Conservation (phyloP, 768 basidiomycete species). For the Suillus weaverae region DNA sequence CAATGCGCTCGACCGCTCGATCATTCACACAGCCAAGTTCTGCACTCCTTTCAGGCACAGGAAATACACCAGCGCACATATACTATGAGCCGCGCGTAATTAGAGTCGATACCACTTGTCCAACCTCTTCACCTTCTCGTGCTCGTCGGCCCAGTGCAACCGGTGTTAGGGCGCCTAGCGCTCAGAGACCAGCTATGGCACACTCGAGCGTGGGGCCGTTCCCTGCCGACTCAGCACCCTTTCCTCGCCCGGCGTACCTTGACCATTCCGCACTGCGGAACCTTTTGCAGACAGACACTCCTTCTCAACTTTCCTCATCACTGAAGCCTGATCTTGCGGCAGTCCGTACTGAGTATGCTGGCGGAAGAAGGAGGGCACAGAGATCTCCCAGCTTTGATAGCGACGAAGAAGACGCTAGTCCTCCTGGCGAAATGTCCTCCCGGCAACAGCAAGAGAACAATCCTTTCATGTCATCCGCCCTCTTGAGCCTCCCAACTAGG, state of each 20-base stretch:
- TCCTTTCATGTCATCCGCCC: constrained; percentile 32
- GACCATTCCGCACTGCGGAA: constrained; percentile 75
- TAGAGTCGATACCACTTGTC: constrained; percentile 52
- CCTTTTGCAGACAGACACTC: constrained; percentile 56
- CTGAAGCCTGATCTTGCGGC: constrained; percentile 37
- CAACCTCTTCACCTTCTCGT: constrained; percentile 46
- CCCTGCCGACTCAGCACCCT: constrained; percentile 39
- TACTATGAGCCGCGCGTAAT: constrained; percentile 69
- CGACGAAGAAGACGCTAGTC: constrained; percentile 65
- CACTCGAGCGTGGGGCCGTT: constrained; percentile 27
- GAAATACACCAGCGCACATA: constrained; percentile 31
- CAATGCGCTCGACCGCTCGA: constrained; percentile 44
- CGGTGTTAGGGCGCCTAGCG: constrained; percentile 25
- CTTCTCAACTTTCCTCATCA: constrained; percentile 36
- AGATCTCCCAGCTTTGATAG: constrained; percentile 54
- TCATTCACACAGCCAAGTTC: constrained; percentile 37
- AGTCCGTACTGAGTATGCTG: constrained; percentile 21
- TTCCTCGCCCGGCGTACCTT: constrained; percentile 71
- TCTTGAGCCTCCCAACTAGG: constrained; percentile 67
- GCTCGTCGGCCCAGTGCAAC: constrained; percentile 47
- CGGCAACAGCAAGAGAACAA: constrained; percentile 20
- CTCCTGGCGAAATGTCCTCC: constrained; percentile 41
- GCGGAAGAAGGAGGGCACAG: constrained; percentile 20
- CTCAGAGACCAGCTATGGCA: constrained; percentile 25
- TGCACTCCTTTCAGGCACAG: constrained; percentile 32